Conservation (phyloP, 306 rosid genomes). For the Leucaena leucocephala region DNA sequence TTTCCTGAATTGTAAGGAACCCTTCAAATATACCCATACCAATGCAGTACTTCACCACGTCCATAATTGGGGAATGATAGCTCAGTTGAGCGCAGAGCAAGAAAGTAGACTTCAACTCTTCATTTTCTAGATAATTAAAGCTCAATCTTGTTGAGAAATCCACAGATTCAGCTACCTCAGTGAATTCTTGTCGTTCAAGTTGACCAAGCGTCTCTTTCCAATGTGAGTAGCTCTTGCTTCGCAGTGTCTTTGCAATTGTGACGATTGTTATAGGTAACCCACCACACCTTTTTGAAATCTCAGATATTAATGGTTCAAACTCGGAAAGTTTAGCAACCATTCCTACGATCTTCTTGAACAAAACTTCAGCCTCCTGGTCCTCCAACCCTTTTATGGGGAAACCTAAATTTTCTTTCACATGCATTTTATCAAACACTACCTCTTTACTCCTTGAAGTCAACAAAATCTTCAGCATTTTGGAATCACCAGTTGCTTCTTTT, state of each 20-base stretch:
- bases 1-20: neutral
- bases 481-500: no score
- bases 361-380: no score
- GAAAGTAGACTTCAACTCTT: slow-evolving; percentile 18
- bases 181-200: neutral
- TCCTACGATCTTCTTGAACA: no score
- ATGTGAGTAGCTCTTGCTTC: neutral
- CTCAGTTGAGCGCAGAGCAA: slow-evolving; percentile 13
- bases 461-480: neutral
- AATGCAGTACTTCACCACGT: slow-evolving; percentile 2
- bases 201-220: neutral
- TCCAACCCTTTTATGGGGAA: no score
- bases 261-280: neutral
- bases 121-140: slow-evolving; percentile 1
- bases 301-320: no score
- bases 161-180: neutral
- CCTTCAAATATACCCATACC: slow-evolving; percentile 23
- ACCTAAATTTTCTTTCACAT: no score
- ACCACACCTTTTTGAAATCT: no score
- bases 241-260: neutral
- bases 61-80: neutral
- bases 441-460: slow-evolving; percentile 9
- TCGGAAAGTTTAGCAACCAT: neutral
- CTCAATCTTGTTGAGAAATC: slow-evolving; percentile 7
- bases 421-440: neutral